Evolutionary conservation across 1,139 yeast genomes (phyloP), one percentile per base, ranked within the genome.

Genomic region (Lodderomyces pseudojiufengensis): DNA sequence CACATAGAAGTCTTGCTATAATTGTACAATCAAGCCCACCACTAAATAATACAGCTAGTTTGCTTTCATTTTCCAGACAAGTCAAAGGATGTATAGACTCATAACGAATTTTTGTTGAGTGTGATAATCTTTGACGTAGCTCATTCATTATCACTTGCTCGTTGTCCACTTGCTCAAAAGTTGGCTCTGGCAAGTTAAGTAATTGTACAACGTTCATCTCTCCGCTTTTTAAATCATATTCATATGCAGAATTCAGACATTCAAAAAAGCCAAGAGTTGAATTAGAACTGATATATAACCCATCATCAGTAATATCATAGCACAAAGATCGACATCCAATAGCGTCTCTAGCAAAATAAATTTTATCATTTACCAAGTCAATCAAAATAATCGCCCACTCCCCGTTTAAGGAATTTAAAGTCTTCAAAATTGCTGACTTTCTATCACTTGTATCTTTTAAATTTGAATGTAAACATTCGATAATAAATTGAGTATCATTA

Each of bases 11-110:
- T 1, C 63, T 63, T 14, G 95, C 88, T 10, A 92, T 51, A 1
- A 92, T 61, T 0, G 97, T 83, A 54, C 98, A 92, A 51, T 92
- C 98, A 8, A 92, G 65, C 0, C 98, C 99, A 1, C 99, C 98
- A 28, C 97, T 87, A 53, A 87, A 92, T 24, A 92, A 60, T 1
- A 92, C 66, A 0, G 86, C 87, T 18, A 84, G 54, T 18, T 33
- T 49, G 3, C 74, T 56, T 18, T 52, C 63, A 11, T 56, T 57
- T 9, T 32, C 31, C 1, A 51, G 42, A 8, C 56, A 44, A 41
- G 66, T 70, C 4, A 75, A 40, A 1, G 92, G 90, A 39, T 71
- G 70, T 7, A 86, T 83, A 0, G 84, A 70, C 2, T 59, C 54
- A 11, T 81, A 70, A 32, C 96, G 65, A 9, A 65, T 52, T 2